Evolutionary conservation across 1,284 basidiomycete species (phyloP).

Genomic region (Ganoderma lingzhi): DNA sequence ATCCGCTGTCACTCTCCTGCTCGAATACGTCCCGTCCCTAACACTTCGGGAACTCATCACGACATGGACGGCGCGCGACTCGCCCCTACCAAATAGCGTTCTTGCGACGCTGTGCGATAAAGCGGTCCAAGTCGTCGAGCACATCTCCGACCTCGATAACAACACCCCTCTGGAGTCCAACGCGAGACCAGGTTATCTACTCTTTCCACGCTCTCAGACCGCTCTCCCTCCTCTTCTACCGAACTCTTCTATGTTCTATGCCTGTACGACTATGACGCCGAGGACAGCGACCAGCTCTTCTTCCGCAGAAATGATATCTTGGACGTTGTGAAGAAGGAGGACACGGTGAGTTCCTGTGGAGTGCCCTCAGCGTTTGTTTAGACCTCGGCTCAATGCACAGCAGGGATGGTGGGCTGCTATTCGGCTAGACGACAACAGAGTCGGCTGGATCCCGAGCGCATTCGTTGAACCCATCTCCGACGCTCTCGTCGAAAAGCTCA

Average conservation of each 20-base stretch:
- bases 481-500: slow-evolving; percentile 43
- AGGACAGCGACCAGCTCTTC: slow-evolving; percentile 66
- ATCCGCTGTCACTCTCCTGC: too few species aligned
- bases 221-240: slow-evolving; percentile 29
- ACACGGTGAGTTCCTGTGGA: slow-evolving; percentile 44
- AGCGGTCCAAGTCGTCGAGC: too few species aligned
- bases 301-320: slow-evolving; percentile 74
- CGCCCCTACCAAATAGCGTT: too few species aligned
- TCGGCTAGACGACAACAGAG: slow-evolving; percentile 54
- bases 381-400: slow-evolving; percentile 1
- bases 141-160: too few species aligned
- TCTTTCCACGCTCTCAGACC: too few species aligned
- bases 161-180: too few species aligned
- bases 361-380: background rate
- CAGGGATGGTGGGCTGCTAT: slow-evolving; percentile 83
- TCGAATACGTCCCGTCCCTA: too few species aligned
- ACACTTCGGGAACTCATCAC: too few species aligned
- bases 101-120: too few species aligned
- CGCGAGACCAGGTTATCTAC: too few species aligned
- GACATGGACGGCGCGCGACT: too few species aligned
- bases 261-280: slow-evolving; percentile 69
- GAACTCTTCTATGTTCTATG: slow-evolving; percentile 59
- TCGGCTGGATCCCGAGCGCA: slow-evolving; percentile 75
- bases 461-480: slow-evolving; percentile 44
- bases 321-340: slow-evolving; percentile 69